Conservation (phyloP, 2,329 filamentous ascomycete genomes). For the Biscogniauxia mediterranea region DNA sequence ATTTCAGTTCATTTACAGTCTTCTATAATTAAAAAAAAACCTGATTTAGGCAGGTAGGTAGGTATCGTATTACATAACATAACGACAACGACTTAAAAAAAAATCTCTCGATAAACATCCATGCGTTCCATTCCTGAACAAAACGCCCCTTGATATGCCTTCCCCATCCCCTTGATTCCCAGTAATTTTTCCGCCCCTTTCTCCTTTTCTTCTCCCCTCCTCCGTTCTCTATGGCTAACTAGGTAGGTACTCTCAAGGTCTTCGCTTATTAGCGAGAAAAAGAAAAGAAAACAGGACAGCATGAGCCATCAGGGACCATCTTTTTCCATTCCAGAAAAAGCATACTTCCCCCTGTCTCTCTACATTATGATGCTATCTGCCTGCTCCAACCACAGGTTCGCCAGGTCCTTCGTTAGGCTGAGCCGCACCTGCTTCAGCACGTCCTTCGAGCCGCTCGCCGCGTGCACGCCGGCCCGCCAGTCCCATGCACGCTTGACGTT, state of each 20-base stretch:
- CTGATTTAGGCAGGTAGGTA: background rate
- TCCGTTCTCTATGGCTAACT: background rate
- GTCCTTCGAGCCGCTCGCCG: slow-evolving; percentile 61
- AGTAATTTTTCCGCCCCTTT: background rate
- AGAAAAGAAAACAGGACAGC: too few species aligned
- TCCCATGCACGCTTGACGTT: slow-evolving; percentile 64
- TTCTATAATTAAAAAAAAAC: background rate
- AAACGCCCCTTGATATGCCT: background rate
- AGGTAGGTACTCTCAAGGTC: background rate
- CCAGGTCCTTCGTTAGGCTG: slow-evolving; percentile 72
- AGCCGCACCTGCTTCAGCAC: slow-evolving; percentile 71
- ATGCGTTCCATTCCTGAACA: background rate
- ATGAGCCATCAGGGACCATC: background rate
- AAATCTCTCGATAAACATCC: background rate
- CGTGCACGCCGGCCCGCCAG: slow-evolving; percentile 61
- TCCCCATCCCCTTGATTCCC: background rate
- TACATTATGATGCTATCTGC: slow-evolving; percentile 54
- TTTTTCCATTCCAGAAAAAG: slow-evolving; percentile 2
- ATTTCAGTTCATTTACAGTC: background rate
- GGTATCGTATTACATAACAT: background rate
- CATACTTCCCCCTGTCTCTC: background rate
- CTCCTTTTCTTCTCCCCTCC: background rate
- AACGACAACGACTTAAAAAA: background rate
- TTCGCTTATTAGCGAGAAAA: background rate
- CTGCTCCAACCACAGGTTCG: slow-evolving; percentile 65